A percentile compares a stretch with the other conserved stretches of the same genome.
phyloP scores from a whole-genome alignment of 1,139 yeast genomes.

The Trichomonascaceae sp. region DNA sequence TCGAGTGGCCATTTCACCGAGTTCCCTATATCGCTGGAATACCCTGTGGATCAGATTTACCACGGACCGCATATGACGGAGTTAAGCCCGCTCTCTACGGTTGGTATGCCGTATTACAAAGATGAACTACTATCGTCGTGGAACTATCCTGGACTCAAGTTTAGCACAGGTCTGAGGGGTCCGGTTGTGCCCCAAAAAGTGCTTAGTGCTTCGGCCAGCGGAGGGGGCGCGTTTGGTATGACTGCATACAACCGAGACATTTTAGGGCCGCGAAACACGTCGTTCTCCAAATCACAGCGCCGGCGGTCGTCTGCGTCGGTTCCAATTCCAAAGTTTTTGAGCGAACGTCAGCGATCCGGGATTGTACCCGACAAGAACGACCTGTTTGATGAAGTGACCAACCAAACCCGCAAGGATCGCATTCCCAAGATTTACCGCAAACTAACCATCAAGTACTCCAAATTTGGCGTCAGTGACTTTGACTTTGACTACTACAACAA shows the following conservation, averaged over 20 bases:
- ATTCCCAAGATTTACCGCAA: constrained; percentile 65
- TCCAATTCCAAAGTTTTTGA: constrained; percentile 51
- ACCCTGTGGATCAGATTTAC: constrained; percentile 27
- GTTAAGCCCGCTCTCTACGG: constrained; percentile 42
- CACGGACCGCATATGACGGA: constrained; percentile 26
- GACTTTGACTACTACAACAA: constrained; percentile 77
- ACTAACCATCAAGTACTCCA: constrained; percentile 69
- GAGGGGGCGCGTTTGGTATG: background rate
- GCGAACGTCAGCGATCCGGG: constrained; percentile 39
- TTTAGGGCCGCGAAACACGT: constrained; percentile 6
- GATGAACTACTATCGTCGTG: constrained; percentile 71
- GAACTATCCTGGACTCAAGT: constrained; percentile 22
- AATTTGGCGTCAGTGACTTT: constrained; percentile 88
- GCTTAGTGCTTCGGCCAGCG: background rate
- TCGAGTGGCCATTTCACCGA: constrained; percentile 29
- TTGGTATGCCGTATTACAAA: constrained; percentile 83
- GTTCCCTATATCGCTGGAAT: constrained; percentile 38
- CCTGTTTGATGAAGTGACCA: constrained; percentile 14
- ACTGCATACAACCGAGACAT: constrained; percentile 34
- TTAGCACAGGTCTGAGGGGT: constrained; percentile 19
- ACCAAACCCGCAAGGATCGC: constrained; percentile 13
- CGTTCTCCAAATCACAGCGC: background rate
- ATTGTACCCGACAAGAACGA: constrained; percentile 13
- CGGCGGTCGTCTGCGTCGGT: constrained; percentile 13
- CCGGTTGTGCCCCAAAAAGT: background rate